Conservation (phyloP, 2,329 filamentous ascomycete genomes). For the Cladobotryum mycophilum region DNA sequence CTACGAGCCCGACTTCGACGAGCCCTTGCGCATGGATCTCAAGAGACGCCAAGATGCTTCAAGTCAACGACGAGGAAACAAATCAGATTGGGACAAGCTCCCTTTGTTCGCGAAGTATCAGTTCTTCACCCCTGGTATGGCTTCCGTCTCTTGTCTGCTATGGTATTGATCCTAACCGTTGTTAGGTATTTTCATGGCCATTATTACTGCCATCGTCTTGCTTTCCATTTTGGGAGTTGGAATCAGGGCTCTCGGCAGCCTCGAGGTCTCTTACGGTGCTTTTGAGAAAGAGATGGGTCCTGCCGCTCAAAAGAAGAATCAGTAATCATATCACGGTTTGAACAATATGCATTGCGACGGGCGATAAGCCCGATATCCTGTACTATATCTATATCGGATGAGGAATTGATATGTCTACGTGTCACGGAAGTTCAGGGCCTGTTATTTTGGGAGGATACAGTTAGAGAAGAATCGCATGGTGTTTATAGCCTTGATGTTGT, state of each 20-base stretch:
- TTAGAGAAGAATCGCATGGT: not conserved
- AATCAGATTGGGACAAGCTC: constrained; percentile 34
- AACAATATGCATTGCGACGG: not conserved
- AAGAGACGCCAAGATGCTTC: constrained; percentile 50
- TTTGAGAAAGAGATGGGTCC: constrained; percentile 96
- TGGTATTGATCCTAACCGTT: constrained; percentile 8
- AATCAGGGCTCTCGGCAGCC: constrained; percentile 66
- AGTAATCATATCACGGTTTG: constrained; percentile 19
- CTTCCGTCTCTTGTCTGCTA: not conserved
- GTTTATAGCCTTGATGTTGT: not conserved
- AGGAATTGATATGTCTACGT: constrained; percentile 12
- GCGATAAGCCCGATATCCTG: constrained; percentile 5
- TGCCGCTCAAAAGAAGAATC: constrained; percentile 73
- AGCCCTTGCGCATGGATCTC: constrained; percentile 62
- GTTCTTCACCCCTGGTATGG: constrained; percentile 77
- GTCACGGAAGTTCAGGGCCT: not conserved
- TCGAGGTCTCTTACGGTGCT: constrained; percentile 87
- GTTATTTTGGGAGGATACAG: not conserved
- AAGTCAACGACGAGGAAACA: constrained; percentile 33
- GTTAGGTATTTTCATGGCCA: constrained; percentile 80
- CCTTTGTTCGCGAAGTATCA: constrained; percentile 88
- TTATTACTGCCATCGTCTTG: constrained; percentile 64
- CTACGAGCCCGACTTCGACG: constrained; percentile 62
- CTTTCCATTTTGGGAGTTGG: constrained; percentile 74
- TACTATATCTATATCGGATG: constrained; percentile 13